Percentiles rank a stretch among this genome's conserved stretches.
phyloP scores from a whole-genome alignment of 75 land plant species.

The Picea sitchensis region DNA sequence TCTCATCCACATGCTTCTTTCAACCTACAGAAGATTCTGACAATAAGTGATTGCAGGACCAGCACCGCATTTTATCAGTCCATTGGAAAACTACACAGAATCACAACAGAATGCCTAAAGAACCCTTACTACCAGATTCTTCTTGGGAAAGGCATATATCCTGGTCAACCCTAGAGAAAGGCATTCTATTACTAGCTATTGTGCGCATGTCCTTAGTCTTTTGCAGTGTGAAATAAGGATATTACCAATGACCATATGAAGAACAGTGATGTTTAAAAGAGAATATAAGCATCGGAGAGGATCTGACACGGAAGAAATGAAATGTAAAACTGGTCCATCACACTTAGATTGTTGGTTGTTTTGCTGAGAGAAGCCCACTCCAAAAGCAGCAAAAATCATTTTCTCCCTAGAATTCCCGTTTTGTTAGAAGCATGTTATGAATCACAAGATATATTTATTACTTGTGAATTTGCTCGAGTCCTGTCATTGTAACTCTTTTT shows the following conservation, averaged over 20 bases:
- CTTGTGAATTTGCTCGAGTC: not conserved
- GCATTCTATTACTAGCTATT: constrained; percentile 1
- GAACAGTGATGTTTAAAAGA: not conserved
- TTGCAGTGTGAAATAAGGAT: not conserved
- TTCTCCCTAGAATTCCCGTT: not conserved
- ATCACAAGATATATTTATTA: not conserved
- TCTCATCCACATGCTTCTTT: not conserved
- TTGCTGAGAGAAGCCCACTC: not conserved
- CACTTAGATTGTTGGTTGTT: not conserved
- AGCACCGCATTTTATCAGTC: not conserved
- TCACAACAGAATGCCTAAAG: not conserved
- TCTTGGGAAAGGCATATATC: not conserved
- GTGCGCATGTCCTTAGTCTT: not conserved
- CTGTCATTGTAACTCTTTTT: constrained; percentile 1
- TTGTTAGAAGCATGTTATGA: not conserved
- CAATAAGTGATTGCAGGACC: not conserved
- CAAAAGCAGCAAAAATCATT: not conserved
- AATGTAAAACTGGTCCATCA: not conserved
- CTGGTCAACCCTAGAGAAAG: not conserved
- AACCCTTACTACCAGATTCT: not conserved
- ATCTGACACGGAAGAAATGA: not conserved
- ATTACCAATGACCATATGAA: not conserved
- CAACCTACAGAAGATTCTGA: not conserved
- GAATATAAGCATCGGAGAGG: not conserved
- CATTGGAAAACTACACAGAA: not conserved